phyloP scores from a whole-genome alignment of 306 rosid genomes.

The Argentina anserina region DNA sequence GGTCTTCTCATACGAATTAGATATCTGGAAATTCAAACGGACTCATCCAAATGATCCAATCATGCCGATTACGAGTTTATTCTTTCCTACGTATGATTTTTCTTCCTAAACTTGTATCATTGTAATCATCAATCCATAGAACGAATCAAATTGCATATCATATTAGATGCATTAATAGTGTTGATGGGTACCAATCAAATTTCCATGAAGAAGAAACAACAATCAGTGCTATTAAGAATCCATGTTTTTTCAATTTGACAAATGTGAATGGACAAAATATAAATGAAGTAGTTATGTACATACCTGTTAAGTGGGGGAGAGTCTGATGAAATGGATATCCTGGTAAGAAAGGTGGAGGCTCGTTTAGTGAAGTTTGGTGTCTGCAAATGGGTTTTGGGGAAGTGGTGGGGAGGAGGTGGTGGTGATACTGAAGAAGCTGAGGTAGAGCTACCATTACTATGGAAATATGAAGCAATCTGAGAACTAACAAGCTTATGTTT shows the following conservation, averaged over 20 bases:
- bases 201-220: not conserved
- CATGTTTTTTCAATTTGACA: too few species aligned
- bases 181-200: too few species aligned
- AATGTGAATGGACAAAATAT: not conserved
- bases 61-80: not conserved
- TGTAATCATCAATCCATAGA: not conserved
- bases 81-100: not conserved
- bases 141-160: not conserved
- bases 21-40: not conserved
- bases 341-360: not conserved
- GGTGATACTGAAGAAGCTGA: slow-evolving; percentile 25
- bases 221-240: too few species aligned
- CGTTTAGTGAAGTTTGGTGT: slow-evolving; percentile 5
- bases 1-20: not conserved
- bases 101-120: not conserved
- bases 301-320: slow-evolving; percentile 10
- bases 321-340: slow-evolving; percentile 22
- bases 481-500: not conserved
- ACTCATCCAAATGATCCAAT: not conserved
- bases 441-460: slow-evolving; percentile 18
- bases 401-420: not conserved
- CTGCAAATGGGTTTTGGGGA: slow-evolving; percentile 12
- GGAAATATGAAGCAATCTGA: not conserved
- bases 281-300: not conserved
- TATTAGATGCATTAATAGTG: not conserved